Evolutionary conservation across 352 stramenopile species (phyloP).

Genomic region (Globisporangium lucens): DNA sequence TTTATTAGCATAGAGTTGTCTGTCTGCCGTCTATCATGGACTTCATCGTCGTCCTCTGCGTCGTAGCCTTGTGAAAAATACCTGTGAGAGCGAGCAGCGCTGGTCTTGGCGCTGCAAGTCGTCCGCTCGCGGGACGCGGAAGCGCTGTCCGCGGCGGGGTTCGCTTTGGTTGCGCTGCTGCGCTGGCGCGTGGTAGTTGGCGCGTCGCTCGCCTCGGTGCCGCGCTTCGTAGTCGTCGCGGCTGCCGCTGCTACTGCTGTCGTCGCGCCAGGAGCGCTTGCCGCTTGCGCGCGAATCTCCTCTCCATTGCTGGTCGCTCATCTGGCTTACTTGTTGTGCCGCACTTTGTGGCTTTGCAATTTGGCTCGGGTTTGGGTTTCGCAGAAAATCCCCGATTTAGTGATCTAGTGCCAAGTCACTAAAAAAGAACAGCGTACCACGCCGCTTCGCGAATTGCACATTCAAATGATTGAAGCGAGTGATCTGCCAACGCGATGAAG

Average conservation of each 20-base stretch:
- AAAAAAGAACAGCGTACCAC: not conserved
- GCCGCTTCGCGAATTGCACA: not conserved
- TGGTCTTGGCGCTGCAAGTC: constrained; percentile 26
- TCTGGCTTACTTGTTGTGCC: not conserved
- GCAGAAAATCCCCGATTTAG: not conserved
- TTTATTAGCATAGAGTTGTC: not conserved
- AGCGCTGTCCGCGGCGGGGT: constrained; percentile 21
- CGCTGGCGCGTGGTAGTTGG: not conserved
- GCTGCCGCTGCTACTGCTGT: not conserved
- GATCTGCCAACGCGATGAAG: not conserved
- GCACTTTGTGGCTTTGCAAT: not conserved
- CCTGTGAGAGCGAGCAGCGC: constrained; percentile 19
- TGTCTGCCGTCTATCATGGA: not conserved
- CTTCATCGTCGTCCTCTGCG: not conserved
- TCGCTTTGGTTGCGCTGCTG: not conserved
- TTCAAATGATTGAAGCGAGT: no score
- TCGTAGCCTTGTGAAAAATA: constrained; percentile 8
- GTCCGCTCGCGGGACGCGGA: constrained; percentile 23
- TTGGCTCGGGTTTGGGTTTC: not conserved
- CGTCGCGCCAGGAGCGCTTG: constrained; percentile 12
- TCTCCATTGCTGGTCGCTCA: constrained; percentile 1
- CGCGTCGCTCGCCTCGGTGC: not conserved
- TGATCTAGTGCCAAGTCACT: not conserved
- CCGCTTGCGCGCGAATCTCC: not conserved
- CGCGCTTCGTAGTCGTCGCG: not conserved